A percentile compares a stretch with the other conserved stretches of the same genome.
These are phyloP conservation scores for Thraustotheca clavata DNA, from an alignment of 352 stramenopile genomes.

Conservation along the genomic window DNA sequence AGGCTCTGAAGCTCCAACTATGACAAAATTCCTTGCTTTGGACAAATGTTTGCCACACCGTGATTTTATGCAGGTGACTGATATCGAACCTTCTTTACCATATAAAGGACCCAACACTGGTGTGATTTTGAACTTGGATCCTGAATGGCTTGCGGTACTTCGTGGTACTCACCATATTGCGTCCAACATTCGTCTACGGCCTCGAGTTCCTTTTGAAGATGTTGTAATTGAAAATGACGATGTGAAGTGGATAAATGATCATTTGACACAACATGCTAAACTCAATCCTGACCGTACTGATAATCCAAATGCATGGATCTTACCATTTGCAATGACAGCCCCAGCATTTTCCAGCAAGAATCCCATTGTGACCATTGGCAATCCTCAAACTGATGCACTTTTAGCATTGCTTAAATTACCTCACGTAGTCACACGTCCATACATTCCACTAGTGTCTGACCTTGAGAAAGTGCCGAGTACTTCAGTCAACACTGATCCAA, in stretches of 20 bases:
- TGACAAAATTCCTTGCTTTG: constrained; percentile 96
- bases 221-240: constrained; percentile 71
- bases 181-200: constrained; percentile 45
- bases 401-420: constrained; percentile 87
- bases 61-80: constrained; percentile 93
- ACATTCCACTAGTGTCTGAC: constrained; percentile 14
- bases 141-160: constrained; percentile 92
- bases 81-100: constrained; percentile 37
- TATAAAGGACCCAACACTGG: constrained; percentile 16
- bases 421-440: constrained; percentile 94
- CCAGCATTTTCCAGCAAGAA: constrained; percentile 37
- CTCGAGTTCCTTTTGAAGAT: constrained; percentile 63
- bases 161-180: constrained; percentile 87
- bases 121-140: constrained; percentile 78
- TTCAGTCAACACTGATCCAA: background rate
- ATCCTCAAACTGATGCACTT: constrained; percentile 93
- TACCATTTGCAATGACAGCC: constrained; percentile 72
- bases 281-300: constrained; percentile 36
- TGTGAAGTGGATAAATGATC: constrained; percentile 58
- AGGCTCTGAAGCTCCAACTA: constrained; percentile 21
- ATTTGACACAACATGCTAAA: constrained; percentile 35
- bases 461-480: background rate
- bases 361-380: constrained; percentile 47
- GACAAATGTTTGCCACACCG: constrained; percentile 97
- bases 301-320: constrained; percentile 54